These are phyloP conservation scores for Phycomyces nitens DNA, from an alignment of 192 early-diverging fungal genomes.

Conservation along the genomic window DNA sequence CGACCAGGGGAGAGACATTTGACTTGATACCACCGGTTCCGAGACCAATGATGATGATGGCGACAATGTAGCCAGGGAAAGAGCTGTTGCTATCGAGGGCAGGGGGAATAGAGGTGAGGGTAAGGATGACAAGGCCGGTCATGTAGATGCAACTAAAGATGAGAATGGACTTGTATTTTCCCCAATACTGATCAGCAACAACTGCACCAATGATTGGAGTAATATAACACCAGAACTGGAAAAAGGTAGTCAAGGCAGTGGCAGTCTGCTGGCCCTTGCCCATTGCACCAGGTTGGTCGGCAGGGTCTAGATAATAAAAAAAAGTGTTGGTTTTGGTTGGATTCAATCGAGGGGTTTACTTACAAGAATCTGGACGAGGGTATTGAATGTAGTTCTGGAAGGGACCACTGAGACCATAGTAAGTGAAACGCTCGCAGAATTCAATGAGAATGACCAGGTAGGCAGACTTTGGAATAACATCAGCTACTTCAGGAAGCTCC, in stretches of 20 bases:
- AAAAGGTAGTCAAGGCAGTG: conserved; percentile 53
- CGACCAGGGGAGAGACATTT: conserved; percentile 34
- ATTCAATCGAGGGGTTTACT: conserved; percentile 14
- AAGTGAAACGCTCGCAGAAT: conserved; percentile 65
- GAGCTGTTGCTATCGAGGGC: conserved; percentile 54
- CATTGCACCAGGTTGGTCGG: conserved; percentile 47
- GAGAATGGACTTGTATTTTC: conserved; percentile 74
- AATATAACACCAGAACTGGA: conserved; percentile 51
- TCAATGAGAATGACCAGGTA: conserved; percentile 57
- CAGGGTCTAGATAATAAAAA: conserved; percentile 16
- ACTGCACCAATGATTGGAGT: conserved; percentile 58
- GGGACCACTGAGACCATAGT: conserved; percentile 56
- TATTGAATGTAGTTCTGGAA: conserved; percentile 45
- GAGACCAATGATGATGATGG: conserved; percentile 68
- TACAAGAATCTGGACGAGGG: conserved; percentile 24
- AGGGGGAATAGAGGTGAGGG: conserved; percentile 54
- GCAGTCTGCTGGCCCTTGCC: conserved; percentile 50
- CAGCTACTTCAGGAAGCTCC: conserved; percentile 56
- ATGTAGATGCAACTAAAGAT: conserved; percentile 64
- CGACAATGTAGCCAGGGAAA: conserved; percentile 61
- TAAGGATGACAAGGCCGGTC: conserved; percentile 59
- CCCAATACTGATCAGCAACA: conserved; percentile 68
- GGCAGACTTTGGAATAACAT: conserved; percentile 53
- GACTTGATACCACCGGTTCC: conserved; percentile 79
- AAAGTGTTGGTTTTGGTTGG: conserved; percentile 1